Evolutionary conservation across 495 filamentous ascomycete genomes (phyloP), one percentile per base, ranked within the genome.

Genomic region (Penicillium manginii): DNA sequence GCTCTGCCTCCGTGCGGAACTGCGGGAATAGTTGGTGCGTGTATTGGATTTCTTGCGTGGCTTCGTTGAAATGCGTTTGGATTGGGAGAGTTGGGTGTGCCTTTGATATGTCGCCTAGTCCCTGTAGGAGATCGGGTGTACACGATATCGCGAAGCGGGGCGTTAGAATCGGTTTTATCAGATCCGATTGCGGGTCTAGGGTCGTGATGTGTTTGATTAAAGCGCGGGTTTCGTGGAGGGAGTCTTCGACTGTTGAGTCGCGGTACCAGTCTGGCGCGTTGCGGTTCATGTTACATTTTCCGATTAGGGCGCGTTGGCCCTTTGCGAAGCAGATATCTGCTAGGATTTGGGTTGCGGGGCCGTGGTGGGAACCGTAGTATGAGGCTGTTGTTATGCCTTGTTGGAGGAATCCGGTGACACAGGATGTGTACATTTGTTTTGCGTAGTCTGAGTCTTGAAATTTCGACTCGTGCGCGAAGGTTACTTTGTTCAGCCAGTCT

Each of bases 21-120:
- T 75, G 54, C 4, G 85, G 85, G 59, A 85, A 87, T 6, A 86
- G 63, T 21, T 74, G 63, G 6, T 53, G 61, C 1, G 84, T 86
- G 18, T 78, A 77, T 1, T 59, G 46, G 23, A 87, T 82, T 65
- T 88, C 85, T 49, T 81, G 75, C 57, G 72, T 67, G 0, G 83
- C 81, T 57, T 88, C 84, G 57, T 86, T 83, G 72, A 87, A 86
- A 63, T 88, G 85, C 31, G 85, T 87, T 59, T 89, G 86, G 29
- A 89, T 81, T 0, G 82, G 77, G 15, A 89, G 60, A 26, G 82
- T 76, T 8, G 78, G 78, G 45, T 87, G 72, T 21, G 75, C 63
- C 15, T 52, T 56, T 0, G 80, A 84, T 7, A 89, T 70, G 1
- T 61, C 48, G 0, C 85, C 86, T 0, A 90, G 70, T 0, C 81